These are phyloP conservation scores for Erythrophleum ivorense DNA, from an alignment of 331 rosid genomes.

Conservation along the genomic window DNA sequence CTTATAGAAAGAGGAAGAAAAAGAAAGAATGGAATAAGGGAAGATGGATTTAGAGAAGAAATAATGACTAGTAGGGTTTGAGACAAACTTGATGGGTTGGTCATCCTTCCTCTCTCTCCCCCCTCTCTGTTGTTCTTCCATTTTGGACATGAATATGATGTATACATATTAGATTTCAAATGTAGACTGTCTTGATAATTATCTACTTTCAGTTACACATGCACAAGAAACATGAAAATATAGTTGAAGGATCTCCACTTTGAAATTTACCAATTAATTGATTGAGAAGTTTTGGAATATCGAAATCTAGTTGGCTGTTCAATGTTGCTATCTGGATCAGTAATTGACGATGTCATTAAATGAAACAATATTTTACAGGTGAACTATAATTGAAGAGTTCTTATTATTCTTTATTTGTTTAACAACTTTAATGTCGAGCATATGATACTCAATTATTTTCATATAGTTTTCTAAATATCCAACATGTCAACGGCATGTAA, in stretches of 20 bases:
- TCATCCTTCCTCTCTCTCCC: conserved; percentile 12
- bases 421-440: background rate
- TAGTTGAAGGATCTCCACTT: background rate
- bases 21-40: background rate
- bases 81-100: conserved; percentile 7
- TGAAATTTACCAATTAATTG: background rate
- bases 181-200: background rate
- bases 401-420: background rate
- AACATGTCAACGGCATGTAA: background rate
- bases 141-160: conserved; percentile 9
- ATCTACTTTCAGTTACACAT: background rate
- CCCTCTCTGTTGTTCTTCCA: background rate
- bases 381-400: background rate
- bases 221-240: background rate
- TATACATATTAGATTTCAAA: background rate
- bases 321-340: background rate
- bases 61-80: background rate
- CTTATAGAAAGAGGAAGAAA: background rate
- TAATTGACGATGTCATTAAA: background rate
- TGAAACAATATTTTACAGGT: background rate
- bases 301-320: background rate
- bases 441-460: background rate
- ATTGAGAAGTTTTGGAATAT: background rate
- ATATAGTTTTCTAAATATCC: background rate
- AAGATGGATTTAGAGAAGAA: conserved; percentile 7